These are phyloP conservation scores for Vitis hybrid DNA, from an alignment of 177 flowering plant species.

Conservation along the genomic window DNA sequence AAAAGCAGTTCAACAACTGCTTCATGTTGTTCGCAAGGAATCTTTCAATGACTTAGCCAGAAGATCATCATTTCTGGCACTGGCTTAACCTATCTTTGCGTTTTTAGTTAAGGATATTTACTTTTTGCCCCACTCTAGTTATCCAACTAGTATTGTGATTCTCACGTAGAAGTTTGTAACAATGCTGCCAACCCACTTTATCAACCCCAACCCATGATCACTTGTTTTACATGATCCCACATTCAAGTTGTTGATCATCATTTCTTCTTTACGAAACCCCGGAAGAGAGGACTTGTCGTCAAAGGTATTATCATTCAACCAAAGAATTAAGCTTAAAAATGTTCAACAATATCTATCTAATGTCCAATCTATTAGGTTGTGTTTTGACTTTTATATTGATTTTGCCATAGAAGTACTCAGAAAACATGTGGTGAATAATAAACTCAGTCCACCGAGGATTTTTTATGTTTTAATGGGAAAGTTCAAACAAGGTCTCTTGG, in stretches of 20 bases:
- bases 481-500: too few relatives aligned
- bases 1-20: conserved; percentile 51
- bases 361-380: not conserved
- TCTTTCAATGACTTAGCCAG: conserved; percentile 63
- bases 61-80: conserved; percentile 44
- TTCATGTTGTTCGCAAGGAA: conserved; percentile 58
- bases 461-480: too few relatives aligned
- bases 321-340: conserved; percentile 17
- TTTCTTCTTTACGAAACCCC: not conserved
- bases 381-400: too few relatives aligned
- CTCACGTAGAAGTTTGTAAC: too few relatives aligned
- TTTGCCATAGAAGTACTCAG: too few relatives aligned
- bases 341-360: not conserved
- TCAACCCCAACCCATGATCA: too few relatives aligned
- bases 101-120: not conserved
- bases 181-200: too few relatives aligned
- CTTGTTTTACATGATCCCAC: too few relatives aligned
- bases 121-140: not conserved
- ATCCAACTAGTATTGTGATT: too few relatives aligned
- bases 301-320: conserved; percentile 55
- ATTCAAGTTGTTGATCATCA: too few relatives aligned
- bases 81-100: conserved; percentile 27
- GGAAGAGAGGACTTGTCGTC: conserved; percentile 55
- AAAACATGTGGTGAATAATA: too few relatives aligned
- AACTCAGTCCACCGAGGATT: too few relatives aligned